Evolutionary conservation across 768 basidiomycete species (phyloP), one percentile per base, ranked within the genome.

Genomic region (Pilatotrama ljubarskyi): DNA sequence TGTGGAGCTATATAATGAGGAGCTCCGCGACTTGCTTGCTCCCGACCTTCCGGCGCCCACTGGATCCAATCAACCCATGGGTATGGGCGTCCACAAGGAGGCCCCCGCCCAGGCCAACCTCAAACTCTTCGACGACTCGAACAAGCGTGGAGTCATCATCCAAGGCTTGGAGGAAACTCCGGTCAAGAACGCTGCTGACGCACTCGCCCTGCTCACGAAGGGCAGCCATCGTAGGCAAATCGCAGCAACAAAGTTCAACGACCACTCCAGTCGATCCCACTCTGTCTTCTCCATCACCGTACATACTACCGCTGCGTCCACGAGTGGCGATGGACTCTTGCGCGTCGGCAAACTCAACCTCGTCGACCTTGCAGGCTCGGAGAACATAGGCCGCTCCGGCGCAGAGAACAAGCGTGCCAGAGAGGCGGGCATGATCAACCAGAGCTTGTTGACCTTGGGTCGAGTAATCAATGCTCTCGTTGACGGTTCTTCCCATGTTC

Each of bases 341-440:
- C 91, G 90, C 70, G 87, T 95, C 32, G 97, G 97, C 22, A 98
- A 98, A 72, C 82, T 99, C 43, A 98, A 98, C 73, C 84, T 99
- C 20, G 97, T 99, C 53, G 97, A 99, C 71, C 78, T 99, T 56
- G 97, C 97, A 32, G 97, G 97, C 7, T 95, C 94, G 1, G 97
- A 99, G 75, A 98, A 97, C 66, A 95, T 99, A 69, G 95, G 95
- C 10, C 81, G 96, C 22, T 93, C 91, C 0, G 97, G 97, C 17
- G 97, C 97, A 2, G 93, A 95, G 71, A 92, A 97, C 68, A 94
- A 92, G 72, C 79, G 95, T 58, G 97, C 97, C 13, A 82, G 93
- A 64, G 97, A 99, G 70, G 97, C 97, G 1, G 97, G 97, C 11
- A 97, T 95, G 91, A 98, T 99, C 73, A 99, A 98, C 69, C 93